Evolutionary conservation across 1,284 basidiomycete species (phyloP), one percentile per base, ranked within the genome.

Genomic region (Apiotrichum montevideense): DNA sequence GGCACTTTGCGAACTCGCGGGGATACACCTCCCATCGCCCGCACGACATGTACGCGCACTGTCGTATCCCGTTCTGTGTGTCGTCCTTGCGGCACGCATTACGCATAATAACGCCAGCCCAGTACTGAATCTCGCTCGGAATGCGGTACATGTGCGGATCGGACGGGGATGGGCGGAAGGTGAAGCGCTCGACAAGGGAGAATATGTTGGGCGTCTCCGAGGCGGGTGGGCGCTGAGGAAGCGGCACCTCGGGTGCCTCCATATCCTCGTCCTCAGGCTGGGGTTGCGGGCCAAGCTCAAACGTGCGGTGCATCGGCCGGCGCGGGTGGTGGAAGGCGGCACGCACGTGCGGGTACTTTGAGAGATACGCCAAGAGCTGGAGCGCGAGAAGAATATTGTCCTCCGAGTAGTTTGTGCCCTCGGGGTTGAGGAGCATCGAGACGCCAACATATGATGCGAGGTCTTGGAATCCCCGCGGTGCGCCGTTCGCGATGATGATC

Each of bases 51-150:
- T 97, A 96, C 4, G 96, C 96, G 80, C 95, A 98, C 75, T 98
- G 96, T 58, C 95, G 79, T 62, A 98, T 94, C 4, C 96, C 96
- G 59, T 92, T 92, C 46, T 88, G 79, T 49, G 81, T 84, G 61
- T 97, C 94, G 70, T 98, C 95, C 80, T 98, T 98, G 72, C 95
- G 81, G 77, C 95, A 98, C 6, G 96, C 95, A 72, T 98, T 98
- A 52, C 96, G 84, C 95, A 98, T 98, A 69, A 98, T 97, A 11
- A 98, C 95, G 3, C 94, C 93, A 0, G 95, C 95, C 96, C 95
- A 98, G 71, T 97, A 98, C 78, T 98, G 92, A 51, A 98, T 96
- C 75, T 98, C 94, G 29, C 82, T 81, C 0, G 93, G 91, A 5
- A 98, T 80, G 40, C 84, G 84, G 6, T 83, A 82, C 58, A 90